Evolutionary conservation across 108 stramenopile species (phyloP).

Genomic region (Discostella pseudostelligera): DNA sequence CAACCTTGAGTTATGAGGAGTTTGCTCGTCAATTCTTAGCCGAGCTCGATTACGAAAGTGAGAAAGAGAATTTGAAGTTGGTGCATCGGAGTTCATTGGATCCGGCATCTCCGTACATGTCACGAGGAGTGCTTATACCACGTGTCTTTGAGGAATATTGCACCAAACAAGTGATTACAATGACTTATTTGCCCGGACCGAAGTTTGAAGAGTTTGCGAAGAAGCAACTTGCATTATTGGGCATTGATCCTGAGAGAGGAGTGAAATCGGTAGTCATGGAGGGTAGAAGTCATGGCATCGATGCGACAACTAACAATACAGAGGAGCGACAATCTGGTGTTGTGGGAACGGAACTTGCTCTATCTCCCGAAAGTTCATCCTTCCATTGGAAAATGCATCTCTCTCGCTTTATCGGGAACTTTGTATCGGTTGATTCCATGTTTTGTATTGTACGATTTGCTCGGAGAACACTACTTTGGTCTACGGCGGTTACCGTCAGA

Average conservation of each 20-base stretch:
- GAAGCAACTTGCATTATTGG: conserved; percentile 53
- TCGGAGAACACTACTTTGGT: conserved; percentile 50
- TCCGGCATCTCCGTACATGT: conserved; percentile 56
- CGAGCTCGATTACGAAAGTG: conserved; percentile 67
- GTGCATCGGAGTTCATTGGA: conserved; percentile 64
- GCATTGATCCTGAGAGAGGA: conserved; percentile 60
- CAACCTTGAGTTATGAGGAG: conserved; percentile 61
- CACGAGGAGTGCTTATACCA: conserved; percentile 56
- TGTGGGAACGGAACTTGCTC: background rate
- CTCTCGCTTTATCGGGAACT: conserved; percentile 26
- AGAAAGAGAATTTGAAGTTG: conserved; percentile 54
- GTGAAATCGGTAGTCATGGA: conserved; percentile 46
- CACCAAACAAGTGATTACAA: conserved; percentile 64
- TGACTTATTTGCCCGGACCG: conserved; percentile 71
- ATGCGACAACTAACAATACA: background rate
- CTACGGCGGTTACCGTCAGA: conserved; percentile 39
- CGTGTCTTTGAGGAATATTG: conserved; percentile 54
- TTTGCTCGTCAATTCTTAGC: conserved; percentile 72
- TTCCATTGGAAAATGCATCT: conserved; percentile 36
- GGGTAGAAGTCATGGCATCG: background rate
- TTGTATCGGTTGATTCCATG: conserved; percentile 62
- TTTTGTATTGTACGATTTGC: conserved; percentile 54
- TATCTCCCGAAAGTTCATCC: background rate
- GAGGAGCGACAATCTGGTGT: background rate
- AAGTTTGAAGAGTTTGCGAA: conserved; percentile 75